These are phyloP conservation scores for Albatrellus ellisii DNA, from an alignment of 768 basidiomycete species.

Conservation along the genomic window DNA sequence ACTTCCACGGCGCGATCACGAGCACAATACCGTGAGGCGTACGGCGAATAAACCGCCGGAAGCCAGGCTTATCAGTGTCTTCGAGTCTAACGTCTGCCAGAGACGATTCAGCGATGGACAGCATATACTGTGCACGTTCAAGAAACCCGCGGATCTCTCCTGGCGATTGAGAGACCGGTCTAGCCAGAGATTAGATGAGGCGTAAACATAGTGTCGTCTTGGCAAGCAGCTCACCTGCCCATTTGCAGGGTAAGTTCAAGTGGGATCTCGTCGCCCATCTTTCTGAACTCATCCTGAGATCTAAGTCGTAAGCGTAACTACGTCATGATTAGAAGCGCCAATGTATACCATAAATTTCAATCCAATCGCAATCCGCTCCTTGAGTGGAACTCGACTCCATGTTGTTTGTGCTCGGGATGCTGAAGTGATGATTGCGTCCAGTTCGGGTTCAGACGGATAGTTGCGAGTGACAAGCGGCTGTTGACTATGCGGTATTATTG, in stretches of 20 bases:
- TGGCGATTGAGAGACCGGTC: constrained; percentile 65
- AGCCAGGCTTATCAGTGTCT: constrained; percentile 73
- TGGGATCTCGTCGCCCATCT: constrained; percentile 45
- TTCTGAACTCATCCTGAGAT: constrained; percentile 35
- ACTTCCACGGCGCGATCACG: constrained; percentile 92
- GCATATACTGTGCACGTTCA: constrained; percentile 73
- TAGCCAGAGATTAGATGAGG: constrained; percentile 17
- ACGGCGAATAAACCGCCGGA: constrained; percentile 73
- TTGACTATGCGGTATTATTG: constrained; percentile 74
- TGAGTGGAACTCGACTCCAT: constrained; percentile 50
- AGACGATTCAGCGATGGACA: constrained; percentile 64
- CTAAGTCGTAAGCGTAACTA: background rate
- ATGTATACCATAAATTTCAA: constrained; percentile 55
- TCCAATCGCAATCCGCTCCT: constrained; percentile 58
- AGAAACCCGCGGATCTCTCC: constrained; percentile 77
- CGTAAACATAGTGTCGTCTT: background rate
- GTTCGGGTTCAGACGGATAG: constrained; percentile 46
- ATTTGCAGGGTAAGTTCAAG: constrained; percentile 79
- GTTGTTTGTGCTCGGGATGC: constrained; percentile 56
- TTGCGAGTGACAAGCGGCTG: constrained; percentile 49
- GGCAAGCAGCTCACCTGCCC: constrained; percentile 52
- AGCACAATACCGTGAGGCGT: constrained; percentile 79
- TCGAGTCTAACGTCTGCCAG: constrained; percentile 64
- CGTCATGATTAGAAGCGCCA: constrained; percentile 8
- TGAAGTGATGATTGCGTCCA: constrained; percentile 44